A percentile compares a stretch with the other conserved stretches of the same genome.
phyloP scores from a whole-genome alignment of 495 filamentous ascomycete genomes.

The Opeltia flavorubescens region DNA sequence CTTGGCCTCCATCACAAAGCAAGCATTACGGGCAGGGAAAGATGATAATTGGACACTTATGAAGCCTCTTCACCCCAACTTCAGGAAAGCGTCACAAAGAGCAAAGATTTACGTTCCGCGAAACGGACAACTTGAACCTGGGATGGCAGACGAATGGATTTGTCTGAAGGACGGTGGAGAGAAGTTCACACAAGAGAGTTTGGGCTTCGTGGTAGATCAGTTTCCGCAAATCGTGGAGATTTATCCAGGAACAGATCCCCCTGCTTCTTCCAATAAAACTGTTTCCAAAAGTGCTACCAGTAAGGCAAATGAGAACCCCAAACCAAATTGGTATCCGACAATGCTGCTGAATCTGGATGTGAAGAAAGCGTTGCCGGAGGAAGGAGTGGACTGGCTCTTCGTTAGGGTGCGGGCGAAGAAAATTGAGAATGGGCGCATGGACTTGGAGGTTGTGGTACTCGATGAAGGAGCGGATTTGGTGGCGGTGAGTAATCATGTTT shows the following conservation, averaged over 20 bases:
- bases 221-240: slow-evolving; percentile 23
- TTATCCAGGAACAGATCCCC: neutral
- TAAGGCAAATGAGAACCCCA: neutral
- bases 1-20: slow-evolving; percentile 27
- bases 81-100: slow-evolving; percentile 40
- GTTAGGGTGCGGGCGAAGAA: slow-evolving; percentile 24
- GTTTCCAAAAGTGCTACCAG: neutral
- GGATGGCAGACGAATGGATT: slow-evolving; percentile 53
- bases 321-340: slow-evolving; percentile 15
- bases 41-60: slow-evolving; percentile 20
- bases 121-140: slow-evolving; percentile 23
- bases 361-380: slow-evolving; percentile 28
- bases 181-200: slow-evolving; percentile 8
- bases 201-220: slow-evolving; percentile 17
- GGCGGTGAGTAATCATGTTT: slow-evolving; percentile 39
- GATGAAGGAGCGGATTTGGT: slow-evolving; percentile 35
- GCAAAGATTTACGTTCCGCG: slow-evolving; percentile 42
- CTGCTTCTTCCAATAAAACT: neutral
- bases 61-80: slow-evolving; percentile 27
- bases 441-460: slow-evolving; percentile 38
- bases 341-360: slow-evolving; percentile 28
- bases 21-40: slow-evolving; percentile 15
- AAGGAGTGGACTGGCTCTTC: slow-evolving; percentile 29
- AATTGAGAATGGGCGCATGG: slow-evolving; percentile 32
- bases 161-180: slow-evolving; percentile 23